Percentiles rank a stretch among this genome's conserved stretches.
Conservation (phyloP, 768 basidiomycete genomes). For the Rhodotorula toruloides region DNA sequence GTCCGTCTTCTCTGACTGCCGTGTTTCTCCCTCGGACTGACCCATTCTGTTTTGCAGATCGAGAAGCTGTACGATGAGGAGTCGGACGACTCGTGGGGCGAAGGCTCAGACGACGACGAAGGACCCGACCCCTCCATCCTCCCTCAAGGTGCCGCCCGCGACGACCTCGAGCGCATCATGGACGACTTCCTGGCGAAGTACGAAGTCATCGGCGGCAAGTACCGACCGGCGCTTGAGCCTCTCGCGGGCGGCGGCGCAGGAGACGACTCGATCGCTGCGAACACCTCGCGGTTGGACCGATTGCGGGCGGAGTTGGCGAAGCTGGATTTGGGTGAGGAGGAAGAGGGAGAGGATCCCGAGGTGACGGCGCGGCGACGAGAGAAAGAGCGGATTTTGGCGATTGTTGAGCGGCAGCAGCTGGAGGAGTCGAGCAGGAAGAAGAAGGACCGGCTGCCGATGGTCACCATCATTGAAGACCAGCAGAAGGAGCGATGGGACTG, state of each 20-base stretch:
- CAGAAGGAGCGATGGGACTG: constrained; percentile 82
- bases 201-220: constrained; percentile 80
- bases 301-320: constrained; percentile 58
- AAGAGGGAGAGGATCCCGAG: constrained; percentile 52
- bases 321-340: constrained; percentile 41
- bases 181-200: constrained; percentile 89
- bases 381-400: constrained; percentile 36
- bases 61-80: constrained; percentile 69
- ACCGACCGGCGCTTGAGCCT: constrained; percentile 57
- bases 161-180: constrained; percentile 81
- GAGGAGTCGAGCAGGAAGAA: constrained; percentile 43
- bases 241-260: neutral
- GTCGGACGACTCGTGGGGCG: constrained; percentile 54
- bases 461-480: constrained; percentile 46
- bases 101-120: constrained; percentile 50
- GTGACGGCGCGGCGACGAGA: constrained; percentile 27
- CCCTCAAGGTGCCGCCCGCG: neutral
- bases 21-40: too few species aligned
- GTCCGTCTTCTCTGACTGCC: constrained; percentile 50
- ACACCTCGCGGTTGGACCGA: constrained; percentile 63
- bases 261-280: constrained; percentile 61
- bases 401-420: constrained; percentile 45
- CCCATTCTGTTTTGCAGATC: constrained; percentile 52
- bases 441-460: constrained; percentile 45
- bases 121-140: constrained; percentile 42